A percentile compares a stretch with the other conserved stretches of the same genome.
Conservation (phyloP, 345 rosid species). For the Sonneratia alba region DNA sequence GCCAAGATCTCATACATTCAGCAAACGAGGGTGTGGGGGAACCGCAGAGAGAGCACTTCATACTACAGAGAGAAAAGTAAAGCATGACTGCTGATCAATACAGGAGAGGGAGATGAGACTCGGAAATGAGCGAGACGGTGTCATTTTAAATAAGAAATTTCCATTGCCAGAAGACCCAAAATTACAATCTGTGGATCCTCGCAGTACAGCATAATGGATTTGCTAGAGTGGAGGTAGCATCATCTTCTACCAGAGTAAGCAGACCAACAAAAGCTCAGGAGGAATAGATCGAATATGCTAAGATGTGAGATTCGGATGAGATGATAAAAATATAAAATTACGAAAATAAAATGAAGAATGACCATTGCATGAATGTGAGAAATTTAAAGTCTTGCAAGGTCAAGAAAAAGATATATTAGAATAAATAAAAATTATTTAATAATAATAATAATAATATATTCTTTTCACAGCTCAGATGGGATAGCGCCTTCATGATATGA, state of each 20-base stretch:
- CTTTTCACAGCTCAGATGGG: background rate
- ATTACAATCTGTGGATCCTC: too few species aligned
- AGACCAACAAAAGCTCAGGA: conserved; percentile 25
- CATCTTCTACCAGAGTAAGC: background rate
- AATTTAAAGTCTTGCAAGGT: conserved; percentile 53
- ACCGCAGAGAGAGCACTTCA: too few species aligned
- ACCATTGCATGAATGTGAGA: background rate
- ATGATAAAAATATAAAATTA: background rate
- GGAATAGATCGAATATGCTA: conserved; percentile 12
- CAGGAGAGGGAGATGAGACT: too few species aligned
- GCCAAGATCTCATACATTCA: too few species aligned
- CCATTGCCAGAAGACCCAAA: too few species aligned
- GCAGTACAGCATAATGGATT: too few species aligned
- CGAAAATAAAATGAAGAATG: background rate
- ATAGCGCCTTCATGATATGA: background rate
- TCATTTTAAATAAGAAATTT: too few species aligned
- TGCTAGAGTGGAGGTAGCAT: background rate
- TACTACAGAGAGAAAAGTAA: too few species aligned
- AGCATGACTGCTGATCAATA: too few species aligned
- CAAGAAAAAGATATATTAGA: conserved; percentile 28
- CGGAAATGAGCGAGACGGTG: too few species aligned
- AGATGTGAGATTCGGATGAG: conserved; percentile 1
- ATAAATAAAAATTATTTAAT: background rate
- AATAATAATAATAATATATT: background rate
- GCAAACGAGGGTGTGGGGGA: too few species aligned